These are phyloP conservation scores for Penicillium brevicompactum DNA, from an alignment of 2,329 filamentous ascomycete species.

Conservation along the genomic window DNA sequence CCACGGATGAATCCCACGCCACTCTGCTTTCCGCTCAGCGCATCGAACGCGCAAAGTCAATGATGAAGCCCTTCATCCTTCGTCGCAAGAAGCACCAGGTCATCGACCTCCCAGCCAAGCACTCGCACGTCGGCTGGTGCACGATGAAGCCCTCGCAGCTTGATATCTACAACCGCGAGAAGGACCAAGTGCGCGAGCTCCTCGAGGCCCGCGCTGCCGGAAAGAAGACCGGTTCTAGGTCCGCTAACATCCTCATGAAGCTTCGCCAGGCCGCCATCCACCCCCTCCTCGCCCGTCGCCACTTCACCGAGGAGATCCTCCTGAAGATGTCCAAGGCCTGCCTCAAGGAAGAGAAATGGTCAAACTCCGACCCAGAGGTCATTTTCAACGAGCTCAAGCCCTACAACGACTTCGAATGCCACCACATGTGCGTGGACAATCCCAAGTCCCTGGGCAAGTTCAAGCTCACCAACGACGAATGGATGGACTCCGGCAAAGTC, in stretches of 20 bases:
- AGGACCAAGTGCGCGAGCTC: constrained; percentile 63
- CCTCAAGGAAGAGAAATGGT: constrained; percentile 66
- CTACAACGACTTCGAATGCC: constrained; percentile 64
- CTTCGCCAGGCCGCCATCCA: constrained; percentile 91
- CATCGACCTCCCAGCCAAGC: constrained; percentile 81
- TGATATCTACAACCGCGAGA: constrained; percentile 71
- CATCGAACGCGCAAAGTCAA: constrained; percentile 82
- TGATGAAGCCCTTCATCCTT: constrained; percentile 92
- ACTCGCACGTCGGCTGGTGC: constrained; percentile 76
- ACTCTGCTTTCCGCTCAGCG: constrained; percentile 84
- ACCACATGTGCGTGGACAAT: constrained; percentile 59
- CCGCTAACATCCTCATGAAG: constrained; percentile 78
- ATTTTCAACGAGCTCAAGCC: constrained; percentile 57
- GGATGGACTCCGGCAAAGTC: constrained; percentile 84
- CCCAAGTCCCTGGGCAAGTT: constrained; percentile 57
- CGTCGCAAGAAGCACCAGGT: constrained; percentile 93
- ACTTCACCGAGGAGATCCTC: constrained; percentile 75
- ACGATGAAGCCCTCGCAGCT: constrained; percentile 73
- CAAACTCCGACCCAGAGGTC: constrained; percentile 51
- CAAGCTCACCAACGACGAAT: constrained; percentile 61
- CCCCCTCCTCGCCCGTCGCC: constrained; percentile 79
- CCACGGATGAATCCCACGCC: constrained; percentile 71
- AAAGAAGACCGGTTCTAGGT: constrained; percentile 57
- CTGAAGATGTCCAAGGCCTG: constrained; percentile 76
- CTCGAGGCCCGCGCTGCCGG: constrained; percentile 60